phyloP scores from a whole-genome alignment of 78 protist species.

The Speleostelium caveatum region DNA sequence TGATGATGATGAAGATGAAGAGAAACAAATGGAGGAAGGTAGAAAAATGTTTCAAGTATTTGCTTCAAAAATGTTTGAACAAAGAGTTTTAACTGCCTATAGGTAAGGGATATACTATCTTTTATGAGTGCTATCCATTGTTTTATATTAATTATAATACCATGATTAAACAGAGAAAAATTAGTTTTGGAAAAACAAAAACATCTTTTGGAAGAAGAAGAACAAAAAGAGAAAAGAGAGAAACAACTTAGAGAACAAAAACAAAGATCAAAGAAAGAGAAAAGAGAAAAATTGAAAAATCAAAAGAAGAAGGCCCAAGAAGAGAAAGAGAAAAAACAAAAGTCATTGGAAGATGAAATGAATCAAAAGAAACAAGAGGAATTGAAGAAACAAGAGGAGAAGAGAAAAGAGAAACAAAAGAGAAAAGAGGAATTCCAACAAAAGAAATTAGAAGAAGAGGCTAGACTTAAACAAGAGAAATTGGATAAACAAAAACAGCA shows the following conservation, averaged over 20 bases:
- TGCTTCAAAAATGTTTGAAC: conserved; percentile 85
- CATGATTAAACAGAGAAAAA: conserved; percentile 38
- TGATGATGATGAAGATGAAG: conserved; percentile 64
- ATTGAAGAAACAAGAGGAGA: conserved; percentile 32
- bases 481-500: conserved; percentile 23
- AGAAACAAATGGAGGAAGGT: conserved; percentile 82
- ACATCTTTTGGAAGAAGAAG: conserved; percentile 59
- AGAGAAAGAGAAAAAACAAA: conserved; percentile 58
- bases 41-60: conserved; percentile 84
- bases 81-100: conserved; percentile 73
- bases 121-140: background rate
- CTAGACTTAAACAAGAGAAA: conserved; percentile 3
- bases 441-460: conserved; percentile 55
- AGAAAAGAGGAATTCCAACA: conserved; percentile 15
- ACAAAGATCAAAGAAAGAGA: conserved; percentile 28
- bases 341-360: conserved; percentile 36
- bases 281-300: conserved; percentile 36
- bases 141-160: background rate
- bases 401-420: conserved; percentile 65
- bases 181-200: conserved; percentile 63
- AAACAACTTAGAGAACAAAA: conserved; percentile 41
- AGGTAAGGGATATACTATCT: background rate
- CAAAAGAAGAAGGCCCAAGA: conserved; percentile 21
- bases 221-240: conserved; percentile 37
- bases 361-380: conserved; percentile 35